phyloP scores from a whole-genome alignment of 2,329 filamentous ascomycete genomes.

The Tolypocladium tropicale region DNA sequence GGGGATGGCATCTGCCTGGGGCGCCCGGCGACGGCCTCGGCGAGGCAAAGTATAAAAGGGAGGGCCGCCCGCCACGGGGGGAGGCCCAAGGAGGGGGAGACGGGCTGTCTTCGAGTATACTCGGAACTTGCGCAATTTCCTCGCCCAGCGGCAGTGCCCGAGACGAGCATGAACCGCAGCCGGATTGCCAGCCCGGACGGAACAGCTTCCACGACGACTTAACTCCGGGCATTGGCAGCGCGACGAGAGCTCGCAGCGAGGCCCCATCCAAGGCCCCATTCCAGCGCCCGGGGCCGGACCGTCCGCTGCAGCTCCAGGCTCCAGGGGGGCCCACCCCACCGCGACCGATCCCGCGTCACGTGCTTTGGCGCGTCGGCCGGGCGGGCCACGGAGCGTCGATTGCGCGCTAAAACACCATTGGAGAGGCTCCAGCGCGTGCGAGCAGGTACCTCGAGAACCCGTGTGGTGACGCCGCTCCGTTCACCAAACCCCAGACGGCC shows the following conservation, averaged over 20 bases:
- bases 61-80: background rate
- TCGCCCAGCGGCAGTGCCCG: background rate
- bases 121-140: background rate
- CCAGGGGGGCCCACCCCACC: no score
- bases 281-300: background rate
- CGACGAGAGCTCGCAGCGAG: background rate
- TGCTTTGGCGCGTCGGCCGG: background rate
- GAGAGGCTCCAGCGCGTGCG: background rate
- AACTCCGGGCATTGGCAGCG: background rate
- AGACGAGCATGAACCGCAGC: background rate
- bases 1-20: background rate
- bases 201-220: constrained; percentile 4
- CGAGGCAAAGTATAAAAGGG: constrained; percentile 4
- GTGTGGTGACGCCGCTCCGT: no score
- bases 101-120: no score
- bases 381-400: background rate
- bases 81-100: background rate
- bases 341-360: background rate
- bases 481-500: no score
- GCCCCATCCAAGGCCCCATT: background rate
- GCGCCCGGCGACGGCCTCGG: constrained; percentile 1
- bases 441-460: no score
- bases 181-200: constrained; percentile 4
- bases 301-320: background rate
- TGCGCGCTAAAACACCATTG: background rate